Base-by-base conservation (phyloP, 352 stramenopile genomes). In the Globisporangium okanoganense region DNA sequence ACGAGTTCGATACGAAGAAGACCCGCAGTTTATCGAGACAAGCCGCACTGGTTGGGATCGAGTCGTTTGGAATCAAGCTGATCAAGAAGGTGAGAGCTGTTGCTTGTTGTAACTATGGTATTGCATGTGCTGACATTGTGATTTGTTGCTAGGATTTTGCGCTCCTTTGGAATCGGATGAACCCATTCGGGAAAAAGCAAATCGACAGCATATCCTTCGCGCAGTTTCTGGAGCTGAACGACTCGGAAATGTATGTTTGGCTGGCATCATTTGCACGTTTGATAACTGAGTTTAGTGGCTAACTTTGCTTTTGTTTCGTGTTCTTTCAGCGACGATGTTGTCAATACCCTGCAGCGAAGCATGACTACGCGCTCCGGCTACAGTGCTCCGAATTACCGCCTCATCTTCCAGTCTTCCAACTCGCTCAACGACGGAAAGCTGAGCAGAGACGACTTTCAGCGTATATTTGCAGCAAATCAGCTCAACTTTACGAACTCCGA, bases 361-460 rank as follows among this genome's bases (percentile, higher is more conserved):
- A 87, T 92, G 77, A 92, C 82, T 29, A 82, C 72, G 4, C 75
- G 76, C 6, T 82, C 81, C 2, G 78, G 77, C 7, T 75, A 86
- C 58, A 72, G 79, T 5, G 72, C 78, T 25, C 81, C 82, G 2
- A 92, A 90, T 45, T 94, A 94, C 57, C 67, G 82, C 7, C 43
- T 85, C 9, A 85, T 92, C 36, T 94, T 94, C 61, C 81, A 92
- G 60, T 83, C 73, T 0, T 88, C 85, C 71, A 94, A 92, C 51
- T 59, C 80, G 0, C 70, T 89, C 8, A 77, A 74, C 7, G 84
- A 94, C 49, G 84, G 79, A 31, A 78, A 78, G 48, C 67, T 92
- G 8, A 87, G 72, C 45, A 72, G 84, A 9, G 73, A 73, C 7
- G 84, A 94, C 61, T 92, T 94, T 43, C 78, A 91, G 61, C 75